Percentiles rank a stretch among this genome's conserved stretches.
These are phyloP conservation scores for Adiantum capillusveneris DNA, from an alignment of 75 land plant species.

Conservation along the genomic window DNA sequence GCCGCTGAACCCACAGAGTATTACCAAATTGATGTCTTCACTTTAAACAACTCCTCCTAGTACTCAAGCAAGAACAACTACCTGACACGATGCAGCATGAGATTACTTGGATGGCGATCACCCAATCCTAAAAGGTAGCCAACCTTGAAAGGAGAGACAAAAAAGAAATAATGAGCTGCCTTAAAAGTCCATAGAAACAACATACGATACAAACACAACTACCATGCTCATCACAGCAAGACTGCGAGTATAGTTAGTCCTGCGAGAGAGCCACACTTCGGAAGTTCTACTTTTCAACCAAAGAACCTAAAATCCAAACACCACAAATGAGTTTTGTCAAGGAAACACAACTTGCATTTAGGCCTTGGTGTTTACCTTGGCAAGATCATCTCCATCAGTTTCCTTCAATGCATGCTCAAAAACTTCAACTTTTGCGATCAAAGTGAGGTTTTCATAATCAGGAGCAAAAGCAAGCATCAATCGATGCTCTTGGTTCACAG, in stretches of 20 bases:
- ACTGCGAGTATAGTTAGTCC: slow-evolving; percentile 96
- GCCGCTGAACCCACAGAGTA: slow-evolving; percentile 57
- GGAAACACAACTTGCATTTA: background rate
- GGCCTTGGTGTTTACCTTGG: slow-evolving; percentile 50
- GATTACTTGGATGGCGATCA: slow-evolving; percentile 98
- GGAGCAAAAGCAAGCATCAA: slow-evolving; percentile 89
- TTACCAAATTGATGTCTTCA: background rate
- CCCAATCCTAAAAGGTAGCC: slow-evolving; percentile 96
- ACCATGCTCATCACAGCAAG: slow-evolving; percentile 99
- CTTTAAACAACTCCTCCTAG: background rate
- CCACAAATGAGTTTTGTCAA: too few species aligned
- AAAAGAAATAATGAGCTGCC: too few species aligned
- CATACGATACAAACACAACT: too few species aligned
- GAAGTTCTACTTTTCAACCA: slow-evolving; percentile 98
- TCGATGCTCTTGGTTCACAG: slow-evolving; percentile 87
- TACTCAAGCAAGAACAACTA: too few species aligned
- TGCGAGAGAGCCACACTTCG: slow-evolving; percentile 91
- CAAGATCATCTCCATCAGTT: slow-evolving; percentile 89
- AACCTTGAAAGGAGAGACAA: slow-evolving; percentile 47
- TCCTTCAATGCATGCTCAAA: slow-evolving; percentile 89
- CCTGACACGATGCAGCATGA: slow-evolving; percentile 96
- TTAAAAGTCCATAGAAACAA: too few species aligned
- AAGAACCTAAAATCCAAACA: slow-evolving; percentile 52
- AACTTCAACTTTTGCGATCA: slow-evolving; percentile 94
- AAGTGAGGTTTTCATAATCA: slow-evolving; percentile 90